Evolutionary conservation across 768 basidiomycete species (phyloP).

Genomic region (Suillus luteus): DNA sequence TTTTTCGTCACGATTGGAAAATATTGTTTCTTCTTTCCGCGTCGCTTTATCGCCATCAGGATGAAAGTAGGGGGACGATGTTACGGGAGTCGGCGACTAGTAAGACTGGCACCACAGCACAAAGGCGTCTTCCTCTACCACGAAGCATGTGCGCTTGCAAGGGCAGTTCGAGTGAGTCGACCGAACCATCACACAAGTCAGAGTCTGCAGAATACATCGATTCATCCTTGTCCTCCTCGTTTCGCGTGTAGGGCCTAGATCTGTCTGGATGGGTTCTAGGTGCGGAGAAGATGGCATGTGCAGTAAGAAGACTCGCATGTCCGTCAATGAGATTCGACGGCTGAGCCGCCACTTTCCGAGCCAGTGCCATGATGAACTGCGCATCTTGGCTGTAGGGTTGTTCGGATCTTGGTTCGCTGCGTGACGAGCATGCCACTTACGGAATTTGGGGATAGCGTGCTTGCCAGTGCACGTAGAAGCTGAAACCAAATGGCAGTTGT

Average conservation of each 20-base stretch:
- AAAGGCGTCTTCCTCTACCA: background rate
- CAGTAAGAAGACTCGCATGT: background rate
- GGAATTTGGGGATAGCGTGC: background rate
- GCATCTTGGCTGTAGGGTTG: background rate
- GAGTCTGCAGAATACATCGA: background rate
- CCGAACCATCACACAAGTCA: background rate
- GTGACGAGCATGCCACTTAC: background rate
- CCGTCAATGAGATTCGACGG: background rate
- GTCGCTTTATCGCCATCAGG: background rate
- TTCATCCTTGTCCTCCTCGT: background rate
- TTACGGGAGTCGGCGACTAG: constrained; percentile 8
- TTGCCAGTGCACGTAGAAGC: background rate
- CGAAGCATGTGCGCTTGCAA: background rate
- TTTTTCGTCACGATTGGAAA: background rate
- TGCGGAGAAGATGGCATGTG: background rate
- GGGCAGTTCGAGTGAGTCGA: background rate
- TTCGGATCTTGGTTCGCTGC: background rate
- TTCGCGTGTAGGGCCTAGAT: background rate
- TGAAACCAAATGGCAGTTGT: background rate
- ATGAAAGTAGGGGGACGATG: constrained; percentile 5
- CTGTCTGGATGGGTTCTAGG: background rate
- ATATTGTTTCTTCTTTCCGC: background rate
- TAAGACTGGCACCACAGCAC: constrained; percentile 7
- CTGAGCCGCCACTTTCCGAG: background rate
- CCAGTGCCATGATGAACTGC: background rate